Base-by-base conservation (phyloP, 805 yeast species). In the Starmerella etchellsii region DNA sequence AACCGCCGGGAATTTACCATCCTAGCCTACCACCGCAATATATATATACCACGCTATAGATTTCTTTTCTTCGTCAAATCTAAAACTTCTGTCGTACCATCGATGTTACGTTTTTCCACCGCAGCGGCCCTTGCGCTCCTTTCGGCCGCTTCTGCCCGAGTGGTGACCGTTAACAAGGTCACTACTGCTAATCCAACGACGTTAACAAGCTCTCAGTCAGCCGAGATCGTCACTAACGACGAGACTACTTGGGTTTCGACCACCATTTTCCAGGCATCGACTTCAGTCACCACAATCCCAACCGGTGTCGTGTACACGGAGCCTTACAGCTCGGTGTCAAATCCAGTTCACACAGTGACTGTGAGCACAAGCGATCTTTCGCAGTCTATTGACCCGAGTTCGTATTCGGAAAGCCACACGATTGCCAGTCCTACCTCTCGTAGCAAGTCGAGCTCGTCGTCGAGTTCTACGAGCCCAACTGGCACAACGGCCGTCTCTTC, bases 321-420 rank as follows among this genome's bases (percentile, higher is more conserved):
- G 20, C 49, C 64, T 21, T 43, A 61, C 6, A 48, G 58, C 21
- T 47, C 54, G 14, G 45, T 57, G 20, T 44, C 46, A 6, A 49
- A 57, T 24, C 67, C 67, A 16, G 58, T 61, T 14, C 52, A 60
- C 3, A 61, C 60, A 31, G 49, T 45, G 11, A 31, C 54, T 23
- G 54, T 58, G 42, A 49, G 58, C 8, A 58, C 65, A 3, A 48
- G 53, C 3, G 48, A 54, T 25, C 43, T 57, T 14, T 42, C 59
- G 18, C 51, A 54, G 5, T 50, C 59, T 4, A 49, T 63, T 25
- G 44, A 56, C 36, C 59, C 67, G 1, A 40, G 55, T 5, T 53
- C 64, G 15, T 54, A 57, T 35, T 53, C 61, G 13, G 37, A 38
- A 14, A 40, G 48, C 2, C 38, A 42, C 22, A 47, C 51, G 1